Conservation (phyloP, 139 green algal genomes). For the Micromonas pusilla region DNA sequence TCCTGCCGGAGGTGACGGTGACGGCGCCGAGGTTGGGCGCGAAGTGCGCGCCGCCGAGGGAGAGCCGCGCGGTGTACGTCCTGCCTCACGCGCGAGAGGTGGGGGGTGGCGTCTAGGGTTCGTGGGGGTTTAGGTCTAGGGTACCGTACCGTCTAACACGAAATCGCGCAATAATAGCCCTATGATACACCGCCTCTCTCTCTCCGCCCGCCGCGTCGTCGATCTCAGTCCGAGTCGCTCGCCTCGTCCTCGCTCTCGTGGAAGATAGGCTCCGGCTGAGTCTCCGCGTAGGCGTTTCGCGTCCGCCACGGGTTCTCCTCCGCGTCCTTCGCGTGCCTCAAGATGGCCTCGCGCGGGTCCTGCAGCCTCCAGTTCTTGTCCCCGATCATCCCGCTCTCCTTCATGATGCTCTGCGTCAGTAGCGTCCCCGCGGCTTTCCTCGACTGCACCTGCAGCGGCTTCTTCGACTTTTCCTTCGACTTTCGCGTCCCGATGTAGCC, state of each 20-base stretch:
- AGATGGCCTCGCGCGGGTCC: slow-evolving; percentile 42
- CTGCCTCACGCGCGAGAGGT: not conserved
- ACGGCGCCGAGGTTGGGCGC: not conserved
- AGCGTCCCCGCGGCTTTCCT: slow-evolving; percentile 30
- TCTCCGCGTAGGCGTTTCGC: slow-evolving; percentile 34
- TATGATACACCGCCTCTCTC: too few species aligned
- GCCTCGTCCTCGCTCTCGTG: slow-evolving; percentile 38
- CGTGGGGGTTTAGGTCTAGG: too few species aligned
- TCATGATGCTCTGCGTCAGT: slow-evolving; percentile 44
- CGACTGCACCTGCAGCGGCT: slow-evolving; percentile 33
- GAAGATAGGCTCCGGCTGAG: slow-evolving; percentile 39
- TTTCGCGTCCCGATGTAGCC: slow-evolving; percentile 24
- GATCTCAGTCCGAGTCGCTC: slow-evolving; percentile 13
- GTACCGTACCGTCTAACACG: too few species aligned
- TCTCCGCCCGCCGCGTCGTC: too few species aligned
- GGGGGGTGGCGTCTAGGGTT: too few species aligned
- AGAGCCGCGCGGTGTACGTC: not conserved
- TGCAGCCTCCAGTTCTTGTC: slow-evolving; percentile 40
- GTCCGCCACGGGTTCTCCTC: slow-evolving; percentile 33
- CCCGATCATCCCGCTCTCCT: slow-evolving; percentile 32
- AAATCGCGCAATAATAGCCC: too few species aligned
- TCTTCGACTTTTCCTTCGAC: slow-evolving; percentile 18
- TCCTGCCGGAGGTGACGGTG: not conserved
- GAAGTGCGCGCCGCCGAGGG: not conserved
- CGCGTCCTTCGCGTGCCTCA: slow-evolving; percentile 39